Conservation (phyloP, 2,329 filamentous ascomycete species). For the Fusarium ambrosium region DNA sequence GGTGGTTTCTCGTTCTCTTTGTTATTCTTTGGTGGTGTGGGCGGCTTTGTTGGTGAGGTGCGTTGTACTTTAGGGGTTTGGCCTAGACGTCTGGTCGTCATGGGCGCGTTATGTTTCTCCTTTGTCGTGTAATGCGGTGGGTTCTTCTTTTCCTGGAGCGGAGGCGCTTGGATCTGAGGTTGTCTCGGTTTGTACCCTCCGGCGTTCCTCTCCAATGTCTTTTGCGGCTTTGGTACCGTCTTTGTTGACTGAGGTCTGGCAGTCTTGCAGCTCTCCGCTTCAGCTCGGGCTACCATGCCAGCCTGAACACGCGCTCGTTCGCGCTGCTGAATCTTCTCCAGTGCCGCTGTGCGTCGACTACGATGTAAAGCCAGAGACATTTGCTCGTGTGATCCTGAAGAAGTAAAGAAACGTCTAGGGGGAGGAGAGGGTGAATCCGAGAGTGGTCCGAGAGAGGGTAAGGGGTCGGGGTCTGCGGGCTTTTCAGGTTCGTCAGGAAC, state of each 20-base stretch:
- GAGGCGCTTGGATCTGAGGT: background rate
- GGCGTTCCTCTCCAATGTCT: background rate
- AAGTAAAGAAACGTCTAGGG: constrained; percentile 53
- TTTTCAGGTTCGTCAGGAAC: constrained; percentile 20
- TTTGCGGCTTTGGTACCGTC: background rate
- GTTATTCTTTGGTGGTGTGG: background rate
- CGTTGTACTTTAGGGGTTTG: background rate
- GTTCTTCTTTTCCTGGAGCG: background rate
- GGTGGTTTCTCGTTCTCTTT: constrained; percentile 47
- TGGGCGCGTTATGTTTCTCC: background rate
- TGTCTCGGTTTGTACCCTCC: constrained; percentile 9
- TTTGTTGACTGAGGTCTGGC: constrained; percentile 3
- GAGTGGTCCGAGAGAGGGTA: constrained; percentile 22
- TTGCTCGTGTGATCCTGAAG: constrained; percentile 53
- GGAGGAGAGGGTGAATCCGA: constrained; percentile 27
- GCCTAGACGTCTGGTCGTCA: background rate
- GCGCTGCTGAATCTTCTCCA: constrained; percentile 47
- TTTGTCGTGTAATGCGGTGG: background rate
- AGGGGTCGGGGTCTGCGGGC: constrained; percentile 24
- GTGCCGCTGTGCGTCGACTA: constrained; percentile 52
- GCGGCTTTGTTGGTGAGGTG: background rate
- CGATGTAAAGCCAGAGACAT: constrained; percentile 52
- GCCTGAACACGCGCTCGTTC: constrained; percentile 44
- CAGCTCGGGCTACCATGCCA: constrained; percentile 28
- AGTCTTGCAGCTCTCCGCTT: constrained; percentile 18